phyloP scores from a whole-genome alignment of 225 moss, liverwort and hornwort genomes.

The Polytrichum commune region DNA sequence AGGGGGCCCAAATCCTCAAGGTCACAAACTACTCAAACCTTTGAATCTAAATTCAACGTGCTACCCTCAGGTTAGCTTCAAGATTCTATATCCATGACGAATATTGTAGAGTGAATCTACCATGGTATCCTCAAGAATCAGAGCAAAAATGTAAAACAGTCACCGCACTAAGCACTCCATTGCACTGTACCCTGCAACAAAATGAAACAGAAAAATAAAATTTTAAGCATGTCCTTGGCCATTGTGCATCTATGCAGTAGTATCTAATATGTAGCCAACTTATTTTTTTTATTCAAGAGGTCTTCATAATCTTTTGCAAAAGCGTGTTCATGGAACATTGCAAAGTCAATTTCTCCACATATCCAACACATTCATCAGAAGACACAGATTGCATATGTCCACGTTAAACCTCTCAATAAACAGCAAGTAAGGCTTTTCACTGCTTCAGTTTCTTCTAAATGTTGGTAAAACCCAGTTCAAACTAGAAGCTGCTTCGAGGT shows the following conservation, averaged over 20 bases:
- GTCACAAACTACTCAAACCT: not conserved
- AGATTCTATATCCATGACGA: not conserved
- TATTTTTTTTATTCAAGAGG: too few species aligned
- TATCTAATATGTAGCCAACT: too few species aligned
- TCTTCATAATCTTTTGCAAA: too few species aligned
- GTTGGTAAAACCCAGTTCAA: not conserved
- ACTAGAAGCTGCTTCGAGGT: not conserved
- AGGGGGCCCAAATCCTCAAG: not conserved
- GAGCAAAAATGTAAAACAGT: conserved; percentile 1
- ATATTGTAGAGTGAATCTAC: not conserved
- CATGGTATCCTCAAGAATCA: not conserved
- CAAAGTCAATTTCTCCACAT: too few species aligned
- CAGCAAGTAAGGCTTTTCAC: too few species aligned
- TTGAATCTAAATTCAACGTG: conserved; percentile 1
- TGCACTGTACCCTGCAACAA: not conserved
- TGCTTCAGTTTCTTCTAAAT: not conserved
- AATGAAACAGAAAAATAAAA: not conserved
- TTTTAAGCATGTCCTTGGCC: too few species aligned
- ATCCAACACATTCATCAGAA: too few species aligned
- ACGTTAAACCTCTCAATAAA: too few species aligned
- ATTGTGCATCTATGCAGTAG: too few species aligned
- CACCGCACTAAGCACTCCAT: not conserved
- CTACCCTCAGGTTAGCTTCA: not conserved
- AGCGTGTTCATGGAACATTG: too few species aligned
- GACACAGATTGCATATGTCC: too few species aligned